These are phyloP conservation scores for Cladophialophora carrionii DNA, from an alignment of 2,329 filamentous ascomycete species.

Conservation along the genomic window DNA sequence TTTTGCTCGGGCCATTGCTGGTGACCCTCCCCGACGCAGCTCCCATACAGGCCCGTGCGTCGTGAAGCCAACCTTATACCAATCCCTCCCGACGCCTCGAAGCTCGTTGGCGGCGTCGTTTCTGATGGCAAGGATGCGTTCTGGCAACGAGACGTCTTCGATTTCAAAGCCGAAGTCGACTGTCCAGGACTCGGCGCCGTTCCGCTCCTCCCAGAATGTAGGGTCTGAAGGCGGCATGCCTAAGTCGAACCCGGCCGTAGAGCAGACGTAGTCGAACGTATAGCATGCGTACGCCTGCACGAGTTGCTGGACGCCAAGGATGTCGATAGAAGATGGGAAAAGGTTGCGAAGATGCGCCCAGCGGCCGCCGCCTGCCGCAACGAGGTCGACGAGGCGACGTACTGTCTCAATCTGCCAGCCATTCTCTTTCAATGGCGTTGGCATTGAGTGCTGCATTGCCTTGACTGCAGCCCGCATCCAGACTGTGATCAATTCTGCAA, in stretches of 20 bases:
- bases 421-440: background rate
- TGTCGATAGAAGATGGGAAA: slow-evolving; percentile 20
- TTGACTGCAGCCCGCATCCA: slow-evolving; percentile 20
- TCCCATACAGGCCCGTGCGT: slow-evolving; percentile 19
- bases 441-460: slow-evolving; percentile 12
- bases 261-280: slow-evolving; percentile 22
- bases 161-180: slow-evolving; percentile 23
- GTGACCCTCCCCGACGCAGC: slow-evolving; percentile 1
- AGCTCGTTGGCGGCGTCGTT: slow-evolving; percentile 18
- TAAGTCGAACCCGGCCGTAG: background rate
- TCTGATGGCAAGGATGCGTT: slow-evolving; percentile 17
- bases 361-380: slow-evolving; percentile 18
- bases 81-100: background rate
- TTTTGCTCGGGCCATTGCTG: background rate
- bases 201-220: slow-evolving; percentile 11
- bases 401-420: slow-evolving; percentile 14
- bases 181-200: background rate
- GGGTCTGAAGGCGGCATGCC: slow-evolving; percentile 13
- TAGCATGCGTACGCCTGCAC: slow-evolving; percentile 25
- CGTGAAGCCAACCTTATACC: background rate
- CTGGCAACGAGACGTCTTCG: slow-evolving; percentile 9
- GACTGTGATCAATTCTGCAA: slow-evolving; percentile 18
- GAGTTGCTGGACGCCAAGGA: slow-evolving; percentile 13
- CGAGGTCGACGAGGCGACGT: slow-evolving; percentile 15
- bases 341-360: slow-evolving; percentile 26